Conservation (phyloP, 805 yeast genomes). For the Ogataea minuta region DNA sequence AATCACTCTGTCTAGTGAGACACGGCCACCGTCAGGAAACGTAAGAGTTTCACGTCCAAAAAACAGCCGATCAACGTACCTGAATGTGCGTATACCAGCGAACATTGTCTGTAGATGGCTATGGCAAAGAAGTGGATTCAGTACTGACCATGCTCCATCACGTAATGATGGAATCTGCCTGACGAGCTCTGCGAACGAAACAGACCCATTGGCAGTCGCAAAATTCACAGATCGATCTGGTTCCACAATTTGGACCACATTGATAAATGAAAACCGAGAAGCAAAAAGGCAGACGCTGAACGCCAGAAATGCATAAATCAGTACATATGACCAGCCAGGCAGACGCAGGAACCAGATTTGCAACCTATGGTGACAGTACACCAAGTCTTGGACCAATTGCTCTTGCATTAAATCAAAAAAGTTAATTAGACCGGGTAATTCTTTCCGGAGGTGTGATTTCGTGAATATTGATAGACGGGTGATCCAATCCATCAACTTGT, state of each 20-base stretch:
- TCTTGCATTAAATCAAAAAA: slow-evolving; percentile 5
- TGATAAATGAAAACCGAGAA: slow-evolving; percentile 12
- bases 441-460: slow-evolving; percentile 46
- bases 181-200: slow-evolving; percentile 26
- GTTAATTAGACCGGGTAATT: slow-evolving; percentile 9
- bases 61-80: slow-evolving; percentile 52
- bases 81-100: slow-evolving; percentile 54
- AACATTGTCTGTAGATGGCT: slow-evolving; percentile 80
- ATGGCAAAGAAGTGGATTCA: slow-evolving; percentile 62
- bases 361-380: slow-evolving; percentile 13
- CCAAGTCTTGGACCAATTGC: slow-evolving; percentile 8
- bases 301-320: slow-evolving; percentile 3
- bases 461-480: slow-evolving; percentile 58
- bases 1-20: slow-evolving; percentile 70
- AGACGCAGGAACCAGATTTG: slow-evolving; percentile 11
- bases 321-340: slow-evolving; percentile 16
- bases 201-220: background rate
- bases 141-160: slow-evolving; percentile 47
- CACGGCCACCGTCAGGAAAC: slow-evolving; percentile 65
- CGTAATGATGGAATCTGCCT: slow-evolving; percentile 41
- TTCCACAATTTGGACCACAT: slow-evolving; percentile 9
- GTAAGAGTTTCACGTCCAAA: slow-evolving; percentile 70
- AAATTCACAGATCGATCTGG: slow-evolving; percentile 15
- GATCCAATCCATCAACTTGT: slow-evolving; percentile 56
- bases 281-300: background rate